A percentile compares a stretch with the other conserved stretches of the same genome.
phyloP scores from a whole-genome alignment of 75 land plant genomes.

The Ceratopteris richardii region DNA sequence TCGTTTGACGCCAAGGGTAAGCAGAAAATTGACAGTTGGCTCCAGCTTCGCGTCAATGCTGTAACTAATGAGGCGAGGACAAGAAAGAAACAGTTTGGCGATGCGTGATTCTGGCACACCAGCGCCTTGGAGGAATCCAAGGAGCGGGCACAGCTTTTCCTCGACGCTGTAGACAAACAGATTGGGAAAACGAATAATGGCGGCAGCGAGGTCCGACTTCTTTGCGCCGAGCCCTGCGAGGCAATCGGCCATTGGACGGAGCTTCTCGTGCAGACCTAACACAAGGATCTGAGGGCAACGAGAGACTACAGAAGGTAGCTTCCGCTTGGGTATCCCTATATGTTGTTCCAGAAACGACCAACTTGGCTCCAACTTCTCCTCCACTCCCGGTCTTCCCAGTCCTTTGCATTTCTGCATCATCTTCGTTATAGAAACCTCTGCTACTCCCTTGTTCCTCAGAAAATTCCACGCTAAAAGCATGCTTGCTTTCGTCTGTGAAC shows the following conservation, averaged over 20 bases:
- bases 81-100: conserved; percentile 49
- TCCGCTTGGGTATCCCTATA: conserved; percentile 69
- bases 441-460: conserved; percentile 55
- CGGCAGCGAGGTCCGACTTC: conserved; percentile 48
- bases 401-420: conserved; percentile 58
- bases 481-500: too few relatives aligned
- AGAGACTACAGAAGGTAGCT: conserved; percentile 52
- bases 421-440: conserved; percentile 32
- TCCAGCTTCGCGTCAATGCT: conserved; percentile 73
- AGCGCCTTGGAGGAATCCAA: conserved; percentile 67
- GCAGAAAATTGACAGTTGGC: conserved; percentile 51
- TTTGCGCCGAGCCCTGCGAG: conserved; percentile 53
- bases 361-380: conserved; percentile 55
- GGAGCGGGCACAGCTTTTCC: conserved; percentile 80
- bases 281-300: conserved; percentile 81
- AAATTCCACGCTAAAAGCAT: conserved; percentile 19
- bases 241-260: conserved; percentile 65
- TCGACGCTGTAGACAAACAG: conserved; percentile 81
- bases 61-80: conserved; percentile 86
- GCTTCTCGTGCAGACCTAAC: conserved; percentile 53
- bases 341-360: conserved; percentile 62
- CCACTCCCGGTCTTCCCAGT: conserved; percentile 23
- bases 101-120: conserved; percentile 61
- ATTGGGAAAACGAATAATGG: conserved; percentile 63
- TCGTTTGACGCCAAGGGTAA: conserved; percentile 41